Evolutionary conservation across 164 flowering plant species (phyloP).

Genomic region (Chimonanthus salicifolius): DNA sequence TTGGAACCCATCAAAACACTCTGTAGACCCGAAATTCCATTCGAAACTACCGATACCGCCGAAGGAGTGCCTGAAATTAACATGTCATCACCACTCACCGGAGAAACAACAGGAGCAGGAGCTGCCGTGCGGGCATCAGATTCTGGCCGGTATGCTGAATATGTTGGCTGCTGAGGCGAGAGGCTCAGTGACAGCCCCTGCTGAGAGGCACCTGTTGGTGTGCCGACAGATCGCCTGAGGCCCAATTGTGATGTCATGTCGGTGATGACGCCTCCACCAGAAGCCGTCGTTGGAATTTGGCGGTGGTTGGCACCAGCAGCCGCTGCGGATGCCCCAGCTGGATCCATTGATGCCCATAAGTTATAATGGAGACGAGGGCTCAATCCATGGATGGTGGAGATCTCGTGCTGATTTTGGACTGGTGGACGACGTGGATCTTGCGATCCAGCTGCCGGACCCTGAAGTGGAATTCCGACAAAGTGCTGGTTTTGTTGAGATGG

Average conservation of each 20-base stretch:
- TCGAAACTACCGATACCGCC: conserved; percentile 58
- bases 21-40: conserved; percentile 54
- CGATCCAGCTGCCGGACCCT: conserved; percentile 6
- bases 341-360: conserved; percentile 42
- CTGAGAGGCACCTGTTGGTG: conserved; percentile 10
- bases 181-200: conserved; percentile 80
- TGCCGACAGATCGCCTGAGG: conserved; percentile 18
- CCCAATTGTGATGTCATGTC: conserved; percentile 24
- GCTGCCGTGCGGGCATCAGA: conserved; percentile 17
- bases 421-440: conserved; percentile 23
- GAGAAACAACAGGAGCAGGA: conserved; percentile 25
- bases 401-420: conserved; percentile 26
- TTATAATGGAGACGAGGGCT: conserved; percentile 56
- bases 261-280: conserved; percentile 3
- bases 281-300: conserved; percentile 8
- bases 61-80: conserved; percentile 45
- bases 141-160: conserved; percentile 22
- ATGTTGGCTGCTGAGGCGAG: conserved; percentile 60
- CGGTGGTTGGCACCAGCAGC: conserved; percentile 22
- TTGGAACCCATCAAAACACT: conserved; percentile 75
- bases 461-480: conserved; percentile 58
- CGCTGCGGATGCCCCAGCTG: conserved; percentile 7
- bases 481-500: conserved; percentile 35
- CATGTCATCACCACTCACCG: conserved; percentile 31
- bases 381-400: conserved; percentile 47